Evolutionary conservation across 208 protist species (phyloP).

Genomic region (Histomonas meleagridis): DNA sequence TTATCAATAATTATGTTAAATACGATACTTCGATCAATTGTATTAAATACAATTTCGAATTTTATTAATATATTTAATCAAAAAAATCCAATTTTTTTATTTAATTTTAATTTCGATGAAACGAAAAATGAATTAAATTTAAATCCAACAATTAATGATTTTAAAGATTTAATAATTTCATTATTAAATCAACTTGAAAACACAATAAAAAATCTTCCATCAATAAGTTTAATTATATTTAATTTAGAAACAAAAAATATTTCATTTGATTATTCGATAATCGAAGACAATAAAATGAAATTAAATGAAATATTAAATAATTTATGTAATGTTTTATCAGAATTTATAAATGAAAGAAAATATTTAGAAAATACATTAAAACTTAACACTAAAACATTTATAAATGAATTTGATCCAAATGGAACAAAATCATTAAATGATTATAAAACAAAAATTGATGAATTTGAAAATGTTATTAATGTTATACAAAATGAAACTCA

Average conservation of each 20-base stretch:
- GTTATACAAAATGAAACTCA: not conserved
- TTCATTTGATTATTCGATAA: not conserved
- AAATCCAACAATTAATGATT: not conserved
- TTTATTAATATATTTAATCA: not conserved
- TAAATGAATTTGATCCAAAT: conserved; percentile 31
- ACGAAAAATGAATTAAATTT: conserved; percentile 2
- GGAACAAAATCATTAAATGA: not conserved
- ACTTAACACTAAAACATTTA: not conserved
- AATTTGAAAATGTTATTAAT: not conserved
- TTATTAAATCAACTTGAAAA: not conserved
- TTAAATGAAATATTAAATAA: not conserved
- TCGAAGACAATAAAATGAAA: not conserved
- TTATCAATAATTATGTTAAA: conserved; percentile 6
- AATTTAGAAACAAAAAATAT: not conserved
- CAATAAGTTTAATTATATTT: not conserved
- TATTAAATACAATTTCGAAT: not conserved
- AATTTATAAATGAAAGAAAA: not conserved
- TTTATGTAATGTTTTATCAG: not conserved
- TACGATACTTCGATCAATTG: not conserved
- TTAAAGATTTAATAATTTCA: not conserved
- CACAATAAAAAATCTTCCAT: conserved; percentile 10
- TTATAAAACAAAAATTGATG: not conserved
- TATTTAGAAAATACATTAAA: not conserved
- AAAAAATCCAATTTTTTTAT: not conserved
- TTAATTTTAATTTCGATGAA: not conserved